Base-by-base conservation (phyloP, 2,329 filamentous ascomycete genomes). In the Stemphylium beticola region DNA sequence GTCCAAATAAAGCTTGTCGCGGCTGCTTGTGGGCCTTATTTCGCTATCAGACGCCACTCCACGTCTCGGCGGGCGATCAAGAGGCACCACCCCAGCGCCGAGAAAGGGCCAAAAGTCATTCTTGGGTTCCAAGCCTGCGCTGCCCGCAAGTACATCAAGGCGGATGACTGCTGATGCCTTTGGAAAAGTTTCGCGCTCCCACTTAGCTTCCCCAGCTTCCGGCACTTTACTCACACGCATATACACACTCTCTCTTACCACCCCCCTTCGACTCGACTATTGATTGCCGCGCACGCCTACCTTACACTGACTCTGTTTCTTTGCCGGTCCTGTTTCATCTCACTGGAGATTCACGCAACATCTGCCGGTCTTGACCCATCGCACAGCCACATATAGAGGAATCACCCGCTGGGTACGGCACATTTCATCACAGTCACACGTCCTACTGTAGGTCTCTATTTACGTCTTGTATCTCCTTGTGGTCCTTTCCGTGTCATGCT, bases 1-100 rank as follows among this genome's bases (percentile, higher is more conserved):
- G 65, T 71, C 68, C 67, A 66, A 68, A 68, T 64, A 74, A 74
- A 74, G 71, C 72, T 74, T 73, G 69, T 65, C 64, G 56, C 65
- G 66, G 65, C 68, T 60, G 64, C 62, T 64, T 64, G 66, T 63
- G 58, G 69, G 68, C 66, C 66, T 70, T 72, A 67, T 69, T 68
- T 68, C 64, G 60, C 68, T 69, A 66, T 72, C 66, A 65, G 61
- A 65, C 69, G 70, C 71, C 70, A 72, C 68, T 62, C 66, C 68
- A 71, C 64, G 65, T 59, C 66, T 73, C 56, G 69, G 70, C 68
- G 68, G 49, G 59, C 67, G 69, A 74, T 74, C 72, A 70, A 52
- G 53, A 63, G 48, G 57, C 56, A 60, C 60, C 61, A 64, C 61
- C 56, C 56, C 62, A 64, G 65, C 64, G 66, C 69, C 66, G 55